Conservation (phyloP, 1,284 basidiomycete genomes). For the Sporisorium sorghi region DNA sequence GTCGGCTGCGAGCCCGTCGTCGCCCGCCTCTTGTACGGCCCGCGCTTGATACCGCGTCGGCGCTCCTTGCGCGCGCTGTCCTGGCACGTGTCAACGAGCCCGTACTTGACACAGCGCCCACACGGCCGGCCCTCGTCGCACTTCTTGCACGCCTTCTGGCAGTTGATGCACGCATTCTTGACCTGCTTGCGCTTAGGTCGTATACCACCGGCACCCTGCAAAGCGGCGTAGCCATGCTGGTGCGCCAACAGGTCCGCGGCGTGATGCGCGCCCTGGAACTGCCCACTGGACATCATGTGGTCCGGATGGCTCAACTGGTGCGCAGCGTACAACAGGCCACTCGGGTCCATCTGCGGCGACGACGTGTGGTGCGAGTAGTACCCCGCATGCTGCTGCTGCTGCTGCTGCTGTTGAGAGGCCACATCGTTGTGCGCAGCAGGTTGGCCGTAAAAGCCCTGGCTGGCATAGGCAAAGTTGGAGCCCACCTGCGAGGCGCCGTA, state of each 20-base stretch:
- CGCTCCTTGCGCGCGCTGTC: conserved; percentile 85
- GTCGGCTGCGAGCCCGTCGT: conserved; percentile 53
- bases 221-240: conserved; percentile 35
- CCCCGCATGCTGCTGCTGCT: conserved; percentile 25
- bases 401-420: conserved; percentile 40
- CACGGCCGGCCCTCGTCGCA: conserved; percentile 88
- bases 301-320: conserved; percentile 51
- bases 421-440: conserved; percentile 36
- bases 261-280: conserved; percentile 37
- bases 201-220: conserved; percentile 39
- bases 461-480: conserved; percentile 40
- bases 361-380: conserved; percentile 46
- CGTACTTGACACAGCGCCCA: conserved; percentile 85
- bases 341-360: conserved; percentile 49
- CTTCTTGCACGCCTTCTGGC: conserved; percentile 89
- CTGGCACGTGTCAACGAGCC: conserved; percentile 80
- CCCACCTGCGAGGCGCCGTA: conserved; percentile 41
- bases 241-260: conserved; percentile 39
- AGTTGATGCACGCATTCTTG: conserved; percentile 89
- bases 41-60: conserved; percentile 85
- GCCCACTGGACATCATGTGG: conserved; percentile 33
- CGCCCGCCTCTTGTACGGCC: conserved; percentile 83
- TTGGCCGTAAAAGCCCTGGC: conserved; percentile 43
- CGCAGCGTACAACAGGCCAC: conserved; percentile 40
- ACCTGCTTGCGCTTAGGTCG: conserved; percentile 80